phyloP scores from a whole-genome alignment of 768 basidiomycete species.

The Kwoniella bestiolae region DNA sequence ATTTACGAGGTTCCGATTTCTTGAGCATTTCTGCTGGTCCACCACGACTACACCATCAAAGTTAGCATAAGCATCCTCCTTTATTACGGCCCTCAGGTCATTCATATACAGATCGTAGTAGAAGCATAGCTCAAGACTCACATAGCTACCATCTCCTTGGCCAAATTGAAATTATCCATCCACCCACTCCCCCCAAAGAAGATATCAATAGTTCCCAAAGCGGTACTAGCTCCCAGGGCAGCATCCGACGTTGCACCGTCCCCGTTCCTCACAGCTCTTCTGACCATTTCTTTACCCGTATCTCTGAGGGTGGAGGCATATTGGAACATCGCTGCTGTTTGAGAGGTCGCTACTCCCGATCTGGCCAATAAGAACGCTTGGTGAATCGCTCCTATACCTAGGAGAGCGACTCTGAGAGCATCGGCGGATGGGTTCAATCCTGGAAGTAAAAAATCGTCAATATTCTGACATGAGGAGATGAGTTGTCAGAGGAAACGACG shows the following conservation, averaged over 20 bases:
- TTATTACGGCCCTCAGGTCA: background rate
- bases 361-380: slow-evolving; percentile 60
- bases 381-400: slow-evolving; percentile 61
- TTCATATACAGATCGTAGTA: no score
- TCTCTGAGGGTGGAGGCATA: slow-evolving; percentile 57
- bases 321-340: slow-evolving; percentile 56
- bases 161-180: slow-evolving; percentile 58
- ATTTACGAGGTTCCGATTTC: slow-evolving; percentile 32
- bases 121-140: slow-evolving; percentile 52
- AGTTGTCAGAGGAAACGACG: background rate
- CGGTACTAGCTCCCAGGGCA: slow-evolving; percentile 48
- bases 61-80: background rate
- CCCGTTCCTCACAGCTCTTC: slow-evolving; percentile 55
- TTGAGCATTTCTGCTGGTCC: slow-evolving; percentile 59
- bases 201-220: slow-evolving; percentile 58
- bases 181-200: slow-evolving; percentile 60
- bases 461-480: no score
- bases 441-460: slow-evolving; percentile 9
- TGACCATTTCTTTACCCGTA: slow-evolving; percentile 57
- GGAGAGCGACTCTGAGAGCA: slow-evolving; percentile 59
- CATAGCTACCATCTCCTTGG: slow-evolving; percentile 59
- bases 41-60: slow-evolving; percentile 52
- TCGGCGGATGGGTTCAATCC: slow-evolving; percentile 59
- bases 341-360: slow-evolving; percentile 40
- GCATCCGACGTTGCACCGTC: slow-evolving; percentile 42